Evolutionary conservation across 129 eudicot genomes (phyloP).

Genomic region (Rutidosis leptorrhynchoides): DNA sequence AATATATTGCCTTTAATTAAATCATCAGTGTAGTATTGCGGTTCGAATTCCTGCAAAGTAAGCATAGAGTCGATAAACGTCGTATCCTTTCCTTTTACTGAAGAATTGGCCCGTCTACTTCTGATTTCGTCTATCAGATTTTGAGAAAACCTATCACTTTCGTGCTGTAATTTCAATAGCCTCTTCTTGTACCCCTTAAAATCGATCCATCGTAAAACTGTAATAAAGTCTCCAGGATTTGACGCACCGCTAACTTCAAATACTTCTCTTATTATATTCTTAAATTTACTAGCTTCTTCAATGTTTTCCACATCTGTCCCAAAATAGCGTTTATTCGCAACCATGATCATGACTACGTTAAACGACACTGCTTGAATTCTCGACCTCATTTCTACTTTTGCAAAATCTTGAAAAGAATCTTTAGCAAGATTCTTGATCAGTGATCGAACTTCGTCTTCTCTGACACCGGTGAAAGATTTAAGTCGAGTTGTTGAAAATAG

Average conservation of each 20-base stretch:
- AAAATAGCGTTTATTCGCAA: slow-evolving; percentile 41
- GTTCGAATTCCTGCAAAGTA: slow-evolving; percentile 46
- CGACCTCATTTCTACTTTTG: slow-evolving; percentile 34
- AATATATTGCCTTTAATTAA: slow-evolving; percentile 48
- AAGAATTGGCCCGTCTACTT: background rate
- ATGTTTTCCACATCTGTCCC: slow-evolving; percentile 28
- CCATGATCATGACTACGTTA: slow-evolving; percentile 40
- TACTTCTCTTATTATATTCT: slow-evolving; percentile 16
- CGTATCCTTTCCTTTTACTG: slow-evolving; percentile 11
- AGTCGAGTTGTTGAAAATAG: slow-evolving; percentile 10
- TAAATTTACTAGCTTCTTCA: slow-evolving; percentile 31
- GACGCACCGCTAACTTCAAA: slow-evolving; percentile 32
- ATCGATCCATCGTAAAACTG: slow-evolving; percentile 41
- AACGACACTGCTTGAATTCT: slow-evolving; percentile 33
- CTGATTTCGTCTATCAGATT: slow-evolving; percentile 21
- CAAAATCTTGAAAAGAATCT: background rate
- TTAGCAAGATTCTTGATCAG: slow-evolving; percentile 22
- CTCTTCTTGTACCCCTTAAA: slow-evolving; percentile 37
- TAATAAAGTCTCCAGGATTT: slow-evolving; percentile 41
- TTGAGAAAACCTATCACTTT: slow-evolving; percentile 44
- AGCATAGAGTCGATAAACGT: slow-evolving; percentile 48
- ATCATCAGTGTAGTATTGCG: slow-evolving; percentile 50
- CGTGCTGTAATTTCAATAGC: slow-evolving; percentile 20
- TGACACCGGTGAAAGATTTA: background rate
- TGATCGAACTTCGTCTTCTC: slow-evolving; percentile 29